Conservation (phyloP, 139 green algal genomes). For the Ettlia oleoabundans region DNA sequence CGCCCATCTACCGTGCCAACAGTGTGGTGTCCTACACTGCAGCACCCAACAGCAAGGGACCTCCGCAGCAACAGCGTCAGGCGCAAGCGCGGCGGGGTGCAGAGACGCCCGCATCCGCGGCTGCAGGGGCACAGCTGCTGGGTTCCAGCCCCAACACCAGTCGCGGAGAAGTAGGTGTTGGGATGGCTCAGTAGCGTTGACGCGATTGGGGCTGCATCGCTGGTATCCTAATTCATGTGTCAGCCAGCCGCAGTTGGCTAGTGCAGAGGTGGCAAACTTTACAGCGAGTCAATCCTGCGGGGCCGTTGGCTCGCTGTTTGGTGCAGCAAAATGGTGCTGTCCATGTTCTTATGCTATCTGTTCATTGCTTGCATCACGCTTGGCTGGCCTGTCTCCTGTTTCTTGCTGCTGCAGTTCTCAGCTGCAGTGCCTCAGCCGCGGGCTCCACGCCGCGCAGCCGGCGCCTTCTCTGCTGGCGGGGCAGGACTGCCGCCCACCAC, state of each 20-base stretch:
- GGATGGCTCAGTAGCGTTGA: not conserved
- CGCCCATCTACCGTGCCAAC: conserved; percentile 35
- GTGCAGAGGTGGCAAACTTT: too few relatives aligned
- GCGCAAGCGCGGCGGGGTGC: not conserved
- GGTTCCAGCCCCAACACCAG: conserved; percentile 29
- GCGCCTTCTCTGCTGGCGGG: conserved; percentile 5
- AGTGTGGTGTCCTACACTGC: conserved; percentile 34
- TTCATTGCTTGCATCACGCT: too few relatives aligned
- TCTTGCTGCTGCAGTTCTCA: conserved; percentile 2
- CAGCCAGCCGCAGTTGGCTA: too few relatives aligned
- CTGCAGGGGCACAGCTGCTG: not conserved
- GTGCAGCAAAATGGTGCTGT: too few relatives aligned
- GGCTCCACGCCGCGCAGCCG: not conserved
- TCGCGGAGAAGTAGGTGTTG: conserved; percentile 19
- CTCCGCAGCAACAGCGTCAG: conserved; percentile 2
- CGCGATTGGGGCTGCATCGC: too few relatives aligned
- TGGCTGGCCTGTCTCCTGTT: not conserved
- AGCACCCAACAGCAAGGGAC: not conserved
- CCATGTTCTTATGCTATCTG: too few relatives aligned
- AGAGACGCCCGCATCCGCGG: conserved; percentile 12
- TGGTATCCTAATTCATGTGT: too few relatives aligned
- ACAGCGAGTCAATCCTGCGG: too few relatives aligned
- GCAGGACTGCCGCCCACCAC: conserved; percentile 4
- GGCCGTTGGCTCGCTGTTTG: too few relatives aligned
- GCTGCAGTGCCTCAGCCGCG: conserved; percentile 6